These are phyloP conservation scores for Sugiyamaella xylanicola DNA, from an alignment of 1,139 yeast genomes.

Conservation along the genomic window DNA sequence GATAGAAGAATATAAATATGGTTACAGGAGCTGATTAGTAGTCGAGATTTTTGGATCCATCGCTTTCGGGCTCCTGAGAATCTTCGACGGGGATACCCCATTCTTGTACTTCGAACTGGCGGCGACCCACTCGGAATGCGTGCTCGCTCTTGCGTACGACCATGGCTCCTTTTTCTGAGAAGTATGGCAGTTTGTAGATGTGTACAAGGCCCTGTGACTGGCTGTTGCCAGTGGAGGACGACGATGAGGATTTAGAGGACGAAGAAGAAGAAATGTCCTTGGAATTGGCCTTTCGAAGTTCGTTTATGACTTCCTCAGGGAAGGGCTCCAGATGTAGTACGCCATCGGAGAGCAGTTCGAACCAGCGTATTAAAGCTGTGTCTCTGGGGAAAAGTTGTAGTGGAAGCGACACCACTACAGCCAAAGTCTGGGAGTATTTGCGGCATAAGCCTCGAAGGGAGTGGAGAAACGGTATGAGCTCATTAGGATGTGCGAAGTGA, in stretches of 20 bases:
- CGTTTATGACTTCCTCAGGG: conserved; percentile 61
- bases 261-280: conserved; percentile 17
- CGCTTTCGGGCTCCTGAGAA: conserved; percentile 3
- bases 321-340: conserved; percentile 81
- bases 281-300: conserved; percentile 49
- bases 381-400: conserved; percentile 67
- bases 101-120: conserved; percentile 80
- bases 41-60: conserved; percentile 6
- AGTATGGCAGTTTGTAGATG: conserved; percentile 66
- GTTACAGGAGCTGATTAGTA: background rate
- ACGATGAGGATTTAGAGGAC: background rate
- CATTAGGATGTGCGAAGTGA: conserved; percentile 49
- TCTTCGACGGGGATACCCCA: conserved; percentile 97
- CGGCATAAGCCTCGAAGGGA: conserved; percentile 59
- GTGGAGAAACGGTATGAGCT: conserved; percentile 64
- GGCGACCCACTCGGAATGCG: conserved; percentile 83
- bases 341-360: conserved; percentile 68
- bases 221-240: conserved; percentile 13
- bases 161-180: conserved; percentile 82
- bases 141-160: conserved; percentile 71
- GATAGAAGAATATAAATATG: background rate
- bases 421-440: conserved; percentile 50
- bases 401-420: conserved; percentile 60
- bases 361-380: conserved; percentile 50
- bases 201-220: conserved; percentile 76